Evolutionary conservation across 345 rosid genomes (phyloP).

Genomic region (Toxicodendron radicans): DNA sequence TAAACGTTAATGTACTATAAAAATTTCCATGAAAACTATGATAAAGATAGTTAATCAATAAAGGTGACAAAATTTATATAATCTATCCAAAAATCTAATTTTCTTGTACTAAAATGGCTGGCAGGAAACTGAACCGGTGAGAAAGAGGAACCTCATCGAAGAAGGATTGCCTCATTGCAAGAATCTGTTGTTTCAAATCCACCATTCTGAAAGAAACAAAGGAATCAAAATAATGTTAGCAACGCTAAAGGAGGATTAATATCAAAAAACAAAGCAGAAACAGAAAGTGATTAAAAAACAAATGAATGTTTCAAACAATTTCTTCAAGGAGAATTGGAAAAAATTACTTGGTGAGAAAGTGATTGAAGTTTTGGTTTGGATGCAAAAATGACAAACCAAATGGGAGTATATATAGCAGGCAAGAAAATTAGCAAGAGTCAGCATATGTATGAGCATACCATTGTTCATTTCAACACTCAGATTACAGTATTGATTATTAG

Average conservation of each 20-base stretch:
- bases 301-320: not conserved
- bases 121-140: too few relatives aligned
- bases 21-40: too few relatives aligned
- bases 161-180: slow-evolving; percentile 15
- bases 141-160: slow-evolving; percentile 32
- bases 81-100: too few relatives aligned
- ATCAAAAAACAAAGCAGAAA: too few relatives aligned
- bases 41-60: too few relatives aligned
- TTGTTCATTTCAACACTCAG: slow-evolving; percentile 3
- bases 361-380: not conserved
- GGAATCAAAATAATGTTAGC: not conserved
- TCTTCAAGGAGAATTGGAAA: not conserved
- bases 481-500: not conserved
- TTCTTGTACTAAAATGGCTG: too few relatives aligned
- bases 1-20: too few relatives aligned
- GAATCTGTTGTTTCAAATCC: slow-evolving; percentile 7
- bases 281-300: not conserved
- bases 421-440: not conserved
- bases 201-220: slow-evolving; percentile 4
- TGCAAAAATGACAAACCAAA: not conserved
- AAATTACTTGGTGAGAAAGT: not conserved
- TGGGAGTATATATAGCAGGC: slow-evolving; percentile 8
- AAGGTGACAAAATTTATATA: too few relatives aligned
- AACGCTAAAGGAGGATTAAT: too few relatives aligned
- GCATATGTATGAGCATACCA: not conserved